phyloP scores from a whole-genome alignment of 768 basidiomycete species.

The Rhizopogon rudus region DNA sequence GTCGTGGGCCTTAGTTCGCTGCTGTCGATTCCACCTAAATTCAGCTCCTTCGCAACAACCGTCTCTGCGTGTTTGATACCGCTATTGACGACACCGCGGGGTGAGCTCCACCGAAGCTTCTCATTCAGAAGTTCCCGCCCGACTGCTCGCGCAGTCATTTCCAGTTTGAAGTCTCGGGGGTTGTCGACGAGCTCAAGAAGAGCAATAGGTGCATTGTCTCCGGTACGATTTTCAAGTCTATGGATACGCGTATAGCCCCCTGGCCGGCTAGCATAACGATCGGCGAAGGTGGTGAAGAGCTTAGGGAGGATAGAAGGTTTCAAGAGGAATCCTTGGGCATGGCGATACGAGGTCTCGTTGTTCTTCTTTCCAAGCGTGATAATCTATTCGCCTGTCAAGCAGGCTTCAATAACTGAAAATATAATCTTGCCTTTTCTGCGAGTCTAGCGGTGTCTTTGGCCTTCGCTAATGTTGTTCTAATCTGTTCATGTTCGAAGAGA shows the following conservation, averaged over 20 bases:
- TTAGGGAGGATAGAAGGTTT: conserved; percentile 70
- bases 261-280: conserved; percentile 74
- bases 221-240: conserved; percentile 82
- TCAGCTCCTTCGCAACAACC: conserved; percentile 46
- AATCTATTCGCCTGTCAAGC: conserved; percentile 42
- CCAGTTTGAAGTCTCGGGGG: conserved; percentile 81
- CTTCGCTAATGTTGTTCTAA: conserved; percentile 93
- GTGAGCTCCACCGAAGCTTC: conserved; percentile 41
- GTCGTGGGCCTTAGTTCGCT: conserved; percentile 58
- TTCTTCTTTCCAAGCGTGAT: conserved; percentile 92
- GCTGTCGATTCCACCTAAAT: conserved; percentile 30
- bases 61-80: conserved; percentile 42
- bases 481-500: conserved; percentile 90
- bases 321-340: conserved; percentile 77
- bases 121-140: conserved; percentile 76
- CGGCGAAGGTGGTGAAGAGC: conserved; percentile 73
- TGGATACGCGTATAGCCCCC: conserved; percentile 97
- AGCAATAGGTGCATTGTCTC: conserved; percentile 92
- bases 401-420: background rate
- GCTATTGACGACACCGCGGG: conserved; percentile 43
- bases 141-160: conserved; percentile 82
- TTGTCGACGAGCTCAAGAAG: conserved; percentile 95
- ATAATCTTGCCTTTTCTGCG: conserved; percentile 74
- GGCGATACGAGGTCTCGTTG: conserved; percentile 58
- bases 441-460: conserved; percentile 88